Conservation (phyloP, 306 rosid genomes). For the Quercus bicolor region DNA sequence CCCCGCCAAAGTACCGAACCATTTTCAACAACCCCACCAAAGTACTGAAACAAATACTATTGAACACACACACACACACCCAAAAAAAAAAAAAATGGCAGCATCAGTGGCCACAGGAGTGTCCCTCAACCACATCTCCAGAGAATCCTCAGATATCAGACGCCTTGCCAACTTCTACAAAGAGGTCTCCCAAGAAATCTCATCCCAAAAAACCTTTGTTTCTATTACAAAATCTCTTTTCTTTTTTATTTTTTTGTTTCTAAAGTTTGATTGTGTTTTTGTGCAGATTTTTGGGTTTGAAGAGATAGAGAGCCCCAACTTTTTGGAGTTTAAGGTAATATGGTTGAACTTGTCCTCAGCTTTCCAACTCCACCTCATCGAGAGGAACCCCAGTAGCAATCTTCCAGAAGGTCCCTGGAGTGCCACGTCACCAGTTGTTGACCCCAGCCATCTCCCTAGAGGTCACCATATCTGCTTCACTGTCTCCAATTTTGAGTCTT, state of each 20-base stretch:
- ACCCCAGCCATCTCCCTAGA: constrained; percentile 71
- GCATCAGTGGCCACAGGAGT: constrained; percentile 32
- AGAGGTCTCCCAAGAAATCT: constrained; percentile 28
- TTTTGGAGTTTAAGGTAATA: constrained; percentile 60
- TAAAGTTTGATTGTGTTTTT: not conserved
- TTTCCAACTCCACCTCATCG: constrained; percentile 57
- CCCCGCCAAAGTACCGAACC: not conserved
- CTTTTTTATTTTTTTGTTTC: not conserved
- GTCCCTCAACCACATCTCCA: constrained; percentile 58
- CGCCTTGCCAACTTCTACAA: constrained; percentile 80
- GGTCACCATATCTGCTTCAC: constrained; percentile 91
- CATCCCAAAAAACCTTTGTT: not conserved
- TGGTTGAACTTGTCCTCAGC: constrained; percentile 59
- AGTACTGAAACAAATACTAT: not conserved
- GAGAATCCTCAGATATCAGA: constrained; percentile 60
- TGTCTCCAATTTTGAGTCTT: constrained; percentile 58
- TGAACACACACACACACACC: too few relatives aligned
- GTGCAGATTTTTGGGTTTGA: constrained; percentile 73
- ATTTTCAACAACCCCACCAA: not conserved
- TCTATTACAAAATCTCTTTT: not conserved
- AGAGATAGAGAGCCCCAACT: constrained; percentile 58
- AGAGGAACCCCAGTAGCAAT: constrained; percentile 52
- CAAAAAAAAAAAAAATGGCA: constrained; percentile 29
- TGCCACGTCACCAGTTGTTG: constrained; percentile 57
- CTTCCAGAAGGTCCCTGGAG: constrained; percentile 86